Base-by-base conservation (phyloP, 75 land plant species). In the Gnetum montanum region DNA sequence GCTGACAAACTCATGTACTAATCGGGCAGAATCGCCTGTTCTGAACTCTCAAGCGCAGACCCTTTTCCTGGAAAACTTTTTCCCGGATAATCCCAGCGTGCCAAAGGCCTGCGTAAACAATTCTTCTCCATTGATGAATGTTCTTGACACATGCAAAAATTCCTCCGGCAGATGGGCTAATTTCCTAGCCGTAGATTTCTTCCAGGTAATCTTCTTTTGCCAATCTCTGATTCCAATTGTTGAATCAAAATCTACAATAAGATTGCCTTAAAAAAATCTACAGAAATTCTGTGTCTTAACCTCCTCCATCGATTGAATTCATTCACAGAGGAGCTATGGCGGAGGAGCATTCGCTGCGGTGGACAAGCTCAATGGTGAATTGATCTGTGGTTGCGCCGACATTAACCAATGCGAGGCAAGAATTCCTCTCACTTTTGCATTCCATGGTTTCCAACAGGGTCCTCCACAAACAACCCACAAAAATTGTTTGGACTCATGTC, bases 281-380 rank as follows among this genome's bases (percentile, higher is more conserved):
- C 7, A 22, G 16, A 46, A 16, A 46, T 16, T 8, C 49, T 6
- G 6, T 13, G 4, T 46, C 16, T 18, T 46, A 22, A 10, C 49
- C 8, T 18, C 11, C 8, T n/a, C n/a, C 5, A n/a, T n/a, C n/a
- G n/a, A n/a, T n/a, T n/a, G n/a, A n/a, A n/a, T n/a, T n/a, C 20
- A 7, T n/a, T 49, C 23, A 34, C 68, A 74, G 78, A 65, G 49
- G 71, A 75, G 76, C 58, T 57, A 66, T 37, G 78, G 78, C 8
- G 69, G 76, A 35, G 78, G 78, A 34, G 58, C 62, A 35, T 75
- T 75, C 53, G 54, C 40, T 31, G 78, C 78, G 24, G n/a, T 75
- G 34, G 78, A 75, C 53, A 60, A 28, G 13, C 34, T 72, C 34
- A 75, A 75, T 65, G 69, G 60, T 15, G 48, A 60, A 19, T 34